These are phyloP conservation scores for Benincasa hispida DNA, from an alignment of 306 rosid species.

Conservation along the genomic window DNA sequence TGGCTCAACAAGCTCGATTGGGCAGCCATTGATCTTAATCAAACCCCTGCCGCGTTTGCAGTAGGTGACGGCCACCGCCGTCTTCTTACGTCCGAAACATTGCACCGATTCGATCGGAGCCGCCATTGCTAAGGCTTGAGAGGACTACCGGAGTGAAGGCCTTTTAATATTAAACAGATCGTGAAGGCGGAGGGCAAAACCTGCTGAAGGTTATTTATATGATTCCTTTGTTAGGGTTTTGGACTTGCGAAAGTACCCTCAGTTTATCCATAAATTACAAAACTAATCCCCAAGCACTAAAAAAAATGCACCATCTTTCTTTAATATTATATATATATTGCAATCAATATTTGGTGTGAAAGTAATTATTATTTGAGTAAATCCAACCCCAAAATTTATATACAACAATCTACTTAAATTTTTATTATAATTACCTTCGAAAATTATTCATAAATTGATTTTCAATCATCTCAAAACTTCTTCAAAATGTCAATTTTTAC, in stretches of 20 bases:
- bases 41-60: constrained; percentile 16
- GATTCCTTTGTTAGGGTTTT: background rate
- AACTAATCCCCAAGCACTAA: background rate
- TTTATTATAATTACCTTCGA: too few relatives aligned
- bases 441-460: too few relatives aligned
- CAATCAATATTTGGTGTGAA: too few relatives aligned
- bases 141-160: background rate
- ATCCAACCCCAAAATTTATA: too few relatives aligned
- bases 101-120: constrained; percentile 13
- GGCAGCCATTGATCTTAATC: constrained; percentile 14
- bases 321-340: too few relatives aligned
- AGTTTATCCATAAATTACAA: background rate
- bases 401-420: too few relatives aligned
- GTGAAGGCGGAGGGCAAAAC: background rate
- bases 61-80: constrained; percentile 13
- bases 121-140: constrained; percentile 8
- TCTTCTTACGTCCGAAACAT: constrained; percentile 19
- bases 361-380: too few relatives aligned
- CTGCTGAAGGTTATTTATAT: background rate
- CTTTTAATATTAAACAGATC: background rate
- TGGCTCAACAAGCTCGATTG: constrained; percentile 15
- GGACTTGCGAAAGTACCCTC: background rate
- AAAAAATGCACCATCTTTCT: background rate
- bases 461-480: too few relatives aligned
- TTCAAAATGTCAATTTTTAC: too few relatives aligned